Base-by-base conservation (phyloP, 352 stramenopile genomes). In the Globisporangium echinulatum region DNA sequence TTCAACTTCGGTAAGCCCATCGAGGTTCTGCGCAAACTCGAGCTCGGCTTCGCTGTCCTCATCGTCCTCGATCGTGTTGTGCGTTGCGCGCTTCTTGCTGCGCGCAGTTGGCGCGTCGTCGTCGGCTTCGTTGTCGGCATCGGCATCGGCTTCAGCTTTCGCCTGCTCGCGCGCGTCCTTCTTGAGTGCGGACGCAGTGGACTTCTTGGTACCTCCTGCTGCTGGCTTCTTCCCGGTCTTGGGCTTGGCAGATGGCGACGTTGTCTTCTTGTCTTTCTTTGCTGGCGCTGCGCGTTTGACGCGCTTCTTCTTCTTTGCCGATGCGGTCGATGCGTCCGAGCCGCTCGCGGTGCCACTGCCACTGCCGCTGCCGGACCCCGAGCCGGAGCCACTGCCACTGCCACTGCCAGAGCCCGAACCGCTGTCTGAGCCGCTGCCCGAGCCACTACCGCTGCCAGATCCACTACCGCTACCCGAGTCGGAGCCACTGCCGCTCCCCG, bases 1-100 rank as follows among this genome's bases (percentile, higher is more conserved):
- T 67, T 94, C 85, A 15, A 94, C 82, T 61, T 94, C 85, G 1
- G 84, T 94, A 4, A 94, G 70, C 7, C 85, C 85, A 17, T 69
- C 70, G 42, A 75, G 58, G 36, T 72, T 63, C 59, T 67, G 55
- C 51, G 63, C 68, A 19, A 75, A 67, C 63, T 82, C 76, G 38
- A 92, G 64, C 15, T 89, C 82, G 5, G 72, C 69, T 58, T 86
- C 79, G 37, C 68, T 63, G 17, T 75, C 71, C 15, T 87, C 80
- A 2, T 83, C 77, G 0, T 76, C 67, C 2, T 81, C 72, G 5
- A 82, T 72, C 6, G 83, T 43, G 33, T 67, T 43, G 25, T 67
- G 70, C 5, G 76, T 61, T 10, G 52, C 55, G 43, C 77, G 70
- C 56, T 79, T 83, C 33, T 70, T 68, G 10, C 59, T 65, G 39